Base-by-base conservation (phyloP, 176 grass and related monocot genomes). In the Ensete ventricosum region DNA sequence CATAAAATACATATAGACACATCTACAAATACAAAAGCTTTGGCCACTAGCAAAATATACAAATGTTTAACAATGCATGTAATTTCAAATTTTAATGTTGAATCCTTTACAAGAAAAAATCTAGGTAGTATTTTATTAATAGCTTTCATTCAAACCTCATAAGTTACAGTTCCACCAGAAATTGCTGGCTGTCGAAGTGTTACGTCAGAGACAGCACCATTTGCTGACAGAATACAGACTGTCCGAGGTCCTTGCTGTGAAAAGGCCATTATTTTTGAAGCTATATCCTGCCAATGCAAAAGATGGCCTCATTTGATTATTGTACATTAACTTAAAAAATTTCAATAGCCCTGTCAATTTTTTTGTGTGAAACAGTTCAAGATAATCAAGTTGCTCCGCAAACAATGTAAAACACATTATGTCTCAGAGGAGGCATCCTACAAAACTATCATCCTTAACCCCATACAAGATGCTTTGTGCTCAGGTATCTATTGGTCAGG, bases 181-280 rank as follows among this genome's bases (percentile, higher is more conserved):
- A 91, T 91, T 81, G 96, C 96, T 74, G 96, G 83, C 79, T 99
- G 96, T 64, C 91, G 81, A 75, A 99, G 90, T 43, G 96, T 94
- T 55, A 99, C 96, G 84, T 99, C 91, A 72, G 91, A 91, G 82
- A 99, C 89, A 54, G 88, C 91, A 79, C 96, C 96, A 72, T 99
- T 99, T 1, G 96, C 96, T 63, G 96, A 95, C 76, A 99, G 96
- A 82, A 99, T 88, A 81, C 96, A 99, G 62, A 99, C 87, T 72
- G 91, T 91, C 26, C 96, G 91, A 76, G 96, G 86, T 21, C 96
- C 91, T 99, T 99, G 96, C 80, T 99, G 91, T 64, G 96, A 99
- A 79, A 99, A 99, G 5, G 91, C 82, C 96, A 99, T 95, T 73
- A 99, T 99, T 88, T 99, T 95, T 79, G 96, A 99, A 73, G 96